Conservation (phyloP, 176 grass and related monocot genomes). For the Urochloa ruziziensis region DNA sequence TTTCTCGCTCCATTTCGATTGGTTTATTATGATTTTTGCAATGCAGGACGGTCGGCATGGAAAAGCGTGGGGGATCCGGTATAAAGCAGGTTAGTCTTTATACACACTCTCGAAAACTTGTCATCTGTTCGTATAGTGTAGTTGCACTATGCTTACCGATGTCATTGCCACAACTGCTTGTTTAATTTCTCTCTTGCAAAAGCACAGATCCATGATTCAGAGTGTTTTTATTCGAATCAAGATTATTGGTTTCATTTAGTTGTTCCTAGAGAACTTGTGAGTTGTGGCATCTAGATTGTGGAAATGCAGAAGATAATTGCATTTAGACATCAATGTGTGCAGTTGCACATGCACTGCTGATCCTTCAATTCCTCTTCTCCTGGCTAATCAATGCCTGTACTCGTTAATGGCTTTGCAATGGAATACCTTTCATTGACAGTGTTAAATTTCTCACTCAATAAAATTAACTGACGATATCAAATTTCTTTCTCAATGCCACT, state of each 20-base stretch:
- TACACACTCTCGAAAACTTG: background rate
- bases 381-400: background rate
- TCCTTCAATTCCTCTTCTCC: background rate
- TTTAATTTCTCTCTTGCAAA: background rate
- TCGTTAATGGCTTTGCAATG: background rate
- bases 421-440: background rate
- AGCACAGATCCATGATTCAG: background rate
- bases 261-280: background rate
- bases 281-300: background rate
- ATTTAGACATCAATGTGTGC: background rate
- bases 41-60: conserved; percentile 81
- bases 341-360: background rate
- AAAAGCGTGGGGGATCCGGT: conserved; percentile 89
- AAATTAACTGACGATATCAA: background rate
- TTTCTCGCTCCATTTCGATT: background rate
- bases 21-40: background rate
- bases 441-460: background rate
- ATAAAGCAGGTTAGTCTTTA: conserved; percentile 67
- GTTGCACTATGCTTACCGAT: background rate
- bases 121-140: background rate
- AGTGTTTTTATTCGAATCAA: background rate
- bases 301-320: background rate
- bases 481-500: background rate
- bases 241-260: background rate
- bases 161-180: background rate